A percentile compares a stretch with the other conserved stretches of the same genome.
Evolutionary conservation across 352 stramenopile species (phyloP).

Genomic region (Pythium aristosporum): DNA sequence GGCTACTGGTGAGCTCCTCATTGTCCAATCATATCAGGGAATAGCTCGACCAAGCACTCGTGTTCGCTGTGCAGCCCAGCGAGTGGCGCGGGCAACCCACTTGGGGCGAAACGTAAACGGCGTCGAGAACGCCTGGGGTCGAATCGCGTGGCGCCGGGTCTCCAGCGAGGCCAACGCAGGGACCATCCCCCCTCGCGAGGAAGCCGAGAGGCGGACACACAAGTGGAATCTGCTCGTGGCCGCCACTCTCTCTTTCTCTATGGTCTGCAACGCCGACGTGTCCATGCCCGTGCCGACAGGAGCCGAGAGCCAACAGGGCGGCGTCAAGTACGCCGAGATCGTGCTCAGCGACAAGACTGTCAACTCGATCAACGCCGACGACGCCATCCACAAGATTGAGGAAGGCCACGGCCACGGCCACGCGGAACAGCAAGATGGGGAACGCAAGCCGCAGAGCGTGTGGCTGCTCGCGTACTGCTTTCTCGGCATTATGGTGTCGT

Average conservation of each 20-base stretch:
- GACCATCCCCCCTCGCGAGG: constrained; percentile 4
- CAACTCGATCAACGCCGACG: constrained; percentile 34
- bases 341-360: constrained; percentile 38
- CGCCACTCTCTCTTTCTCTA: constrained; percentile 8
- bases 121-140: constrained; percentile 10
- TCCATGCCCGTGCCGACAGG: constrained; percentile 23
- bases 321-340: constrained; percentile 61
- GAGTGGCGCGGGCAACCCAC: constrained; percentile 22
- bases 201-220: constrained; percentile 12
- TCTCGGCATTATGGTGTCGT: constrained; percentile 81
- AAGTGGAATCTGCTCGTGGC: constrained; percentile 18
- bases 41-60: constrained; percentile 18
- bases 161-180: not conserved
- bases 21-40: constrained; percentile 13
- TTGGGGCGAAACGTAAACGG: constrained; percentile 19
- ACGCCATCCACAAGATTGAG: constrained; percentile 30
- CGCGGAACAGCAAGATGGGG: constrained; percentile 6
- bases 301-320: constrained; percentile 11
- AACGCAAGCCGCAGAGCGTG: constrained; percentile 30
- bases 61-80: constrained; percentile 9
- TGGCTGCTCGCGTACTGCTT: constrained; percentile 79
- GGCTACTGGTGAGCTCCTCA: not conserved
- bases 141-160: constrained; percentile 2
- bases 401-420: constrained; percentile 18
- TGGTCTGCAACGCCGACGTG: constrained; percentile 48